phyloP scores from a whole-genome alignment of 2,329 filamentous ascomycete species.

The Aquanectria penicillioides region DNA sequence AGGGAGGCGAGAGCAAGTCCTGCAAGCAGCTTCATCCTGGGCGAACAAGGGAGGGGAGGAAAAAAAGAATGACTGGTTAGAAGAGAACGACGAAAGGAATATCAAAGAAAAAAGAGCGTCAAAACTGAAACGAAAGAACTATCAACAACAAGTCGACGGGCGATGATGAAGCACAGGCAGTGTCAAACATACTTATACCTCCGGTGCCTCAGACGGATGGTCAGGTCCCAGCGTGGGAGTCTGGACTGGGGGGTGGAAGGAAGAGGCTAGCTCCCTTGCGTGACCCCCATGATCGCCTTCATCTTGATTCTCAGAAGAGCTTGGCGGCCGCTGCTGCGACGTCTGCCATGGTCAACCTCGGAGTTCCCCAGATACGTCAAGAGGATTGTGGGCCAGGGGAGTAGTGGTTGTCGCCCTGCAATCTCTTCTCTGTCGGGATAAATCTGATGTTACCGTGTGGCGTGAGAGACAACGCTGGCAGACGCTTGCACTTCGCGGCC shows the following conservation, averaged over 20 bases:
- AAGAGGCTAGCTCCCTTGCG: not conserved
- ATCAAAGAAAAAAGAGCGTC: slow-evolving; percentile 9
- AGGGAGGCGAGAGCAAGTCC: slow-evolving; percentile 40
- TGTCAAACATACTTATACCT: slow-evolving; percentile 23
- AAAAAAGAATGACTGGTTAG: slow-evolving; percentile 26
- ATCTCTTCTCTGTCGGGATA: slow-evolving; percentile 12
- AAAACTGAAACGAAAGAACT: slow-evolving; percentile 18
- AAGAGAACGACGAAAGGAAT: slow-evolving; percentile 12
- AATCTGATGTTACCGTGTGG: slow-evolving; percentile 1
- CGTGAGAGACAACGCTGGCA: too few relatives aligned
- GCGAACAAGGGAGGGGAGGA: slow-evolving; percentile 23
- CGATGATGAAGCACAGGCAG: slow-evolving; percentile 14
- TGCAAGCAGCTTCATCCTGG: slow-evolving; percentile 41
- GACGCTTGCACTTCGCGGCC: too few relatives aligned
- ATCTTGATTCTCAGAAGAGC: slow-evolving; percentile 1
- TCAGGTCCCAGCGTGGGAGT: not conserved
- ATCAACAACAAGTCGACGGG: slow-evolving; percentile 1
- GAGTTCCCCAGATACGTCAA: slow-evolving; percentile 14
- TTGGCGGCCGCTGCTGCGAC: not conserved
- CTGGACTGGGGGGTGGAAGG: not conserved
- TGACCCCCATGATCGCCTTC: slow-evolving; percentile 1
- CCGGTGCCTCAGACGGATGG: not conserved
- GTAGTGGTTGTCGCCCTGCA: slow-evolving; percentile 16
- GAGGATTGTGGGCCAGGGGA: slow-evolving; percentile 5
- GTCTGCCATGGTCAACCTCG: not conserved